Evolutionary conservation across 164 flowering plant genomes (phyloP), one percentile per base, ranked within the genome.

Genomic region (Stephania japonica): DNA sequence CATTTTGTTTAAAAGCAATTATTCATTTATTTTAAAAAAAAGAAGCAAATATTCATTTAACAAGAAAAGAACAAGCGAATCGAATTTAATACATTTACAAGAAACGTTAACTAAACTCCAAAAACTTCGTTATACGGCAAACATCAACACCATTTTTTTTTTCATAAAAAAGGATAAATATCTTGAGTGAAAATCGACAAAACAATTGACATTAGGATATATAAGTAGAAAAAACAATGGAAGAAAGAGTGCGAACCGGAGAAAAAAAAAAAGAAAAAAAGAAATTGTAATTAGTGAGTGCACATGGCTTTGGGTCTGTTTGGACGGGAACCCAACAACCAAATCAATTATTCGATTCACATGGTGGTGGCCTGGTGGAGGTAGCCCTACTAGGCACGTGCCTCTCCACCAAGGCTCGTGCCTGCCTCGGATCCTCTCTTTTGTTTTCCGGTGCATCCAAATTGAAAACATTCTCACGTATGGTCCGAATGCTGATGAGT

Each of bases 271-370:
- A 32, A 1, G 4, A 32, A 32, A 32, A 32, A 27, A 1, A 27
- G 38, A 0, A 4, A 14, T 19, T n/a, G 26, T 25, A 65, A 65
- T 49, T 68, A 68, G 68, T 43, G 74, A 72, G 41, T 56, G 72
- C 76, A 74, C 72, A 74, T 74, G 76, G 73, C 10, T 27, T 63
- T 59, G 67, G 66, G 53, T 69, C 62, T 64, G 73, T 44, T 70
- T 50, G 70, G 73, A 41, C 49, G 66, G 21, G 21, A 41, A 53
- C 64, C 24, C 42, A 44, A 44, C 50, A 7, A 21, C 69, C 9
- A 69, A 59, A 19, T 63, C 69, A 75, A 70, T 75, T 69, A 75
- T 75, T 69, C 59, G 77, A 18, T 5, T 49, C 77, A 75, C 76
- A 69, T 74, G 76, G 72, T 66, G 26, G 69, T 14, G 63, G n/a